Base-by-base conservation (phyloP, 441 rosid genomes). In the Bocquillonia castaneifolia region DNA sequence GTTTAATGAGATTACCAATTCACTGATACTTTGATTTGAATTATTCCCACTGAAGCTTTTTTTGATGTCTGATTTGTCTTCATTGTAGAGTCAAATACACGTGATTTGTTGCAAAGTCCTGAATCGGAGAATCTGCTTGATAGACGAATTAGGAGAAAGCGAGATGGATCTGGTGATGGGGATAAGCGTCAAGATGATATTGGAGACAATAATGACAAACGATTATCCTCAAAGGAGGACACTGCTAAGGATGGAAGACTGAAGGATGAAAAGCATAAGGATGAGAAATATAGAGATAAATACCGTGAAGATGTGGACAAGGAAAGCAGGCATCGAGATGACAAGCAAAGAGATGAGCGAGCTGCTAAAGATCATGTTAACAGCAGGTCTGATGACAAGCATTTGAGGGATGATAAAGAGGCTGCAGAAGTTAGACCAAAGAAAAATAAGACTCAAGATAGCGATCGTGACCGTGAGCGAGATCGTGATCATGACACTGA, bases 191-290 rank as follows among this genome's bases (percentile, higher is more conserved):
- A 74, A 34, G 90, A 87, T 74, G 86, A 84, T 80, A 75, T 66
- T 79, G 90, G 80, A 59, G 88, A 80, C 48, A 72, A 45, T 34
- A 79, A 77, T 72, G 86, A 81, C 40, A 83, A 78, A 71, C 85
- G 75, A 34, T 17, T 83, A 20, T 69, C 78, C 37, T 77, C 83
- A 23, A 78, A 67, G 74, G 95, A 84, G 76, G 89, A 86, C 74
- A 66, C 65, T 77, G 53, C 63, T 13, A 84, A 82, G 80, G 93
- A 86, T 71, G 91, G 80, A 51, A 91, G 80, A 51, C 72, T 67
- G 3, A 93, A 86, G 70, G 96, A 79, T 64, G 97, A 87, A 77
- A 94, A 85, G 75, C 71, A 71, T 67, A 85, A 80, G 76, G 92
- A 87, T 73, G 91, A 85, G 28, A 84, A 68, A 53, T 66, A 78